A percentile compares a stretch with the other conserved stretches of the same genome.
These are phyloP conservation scores for Malassezia arunalokei DNA, from an alignment of 1,284 basidiomycete species.

Conservation along the genomic window DNA sequence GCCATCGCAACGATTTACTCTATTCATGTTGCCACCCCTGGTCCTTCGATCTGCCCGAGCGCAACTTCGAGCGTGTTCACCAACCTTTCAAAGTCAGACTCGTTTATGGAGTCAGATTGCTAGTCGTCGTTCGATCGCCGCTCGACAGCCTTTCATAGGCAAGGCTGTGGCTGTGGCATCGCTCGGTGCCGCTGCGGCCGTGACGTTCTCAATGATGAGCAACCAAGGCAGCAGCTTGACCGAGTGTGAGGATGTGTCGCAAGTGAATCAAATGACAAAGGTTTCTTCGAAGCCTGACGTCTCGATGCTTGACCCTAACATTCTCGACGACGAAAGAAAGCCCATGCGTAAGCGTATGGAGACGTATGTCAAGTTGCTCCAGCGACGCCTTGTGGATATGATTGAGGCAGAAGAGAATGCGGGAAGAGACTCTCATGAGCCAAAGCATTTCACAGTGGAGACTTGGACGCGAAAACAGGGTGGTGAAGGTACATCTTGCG, in stretches of 20 bases:
- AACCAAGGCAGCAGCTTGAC: background rate
- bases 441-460: constrained; percentile 65
- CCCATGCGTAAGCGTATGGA: constrained; percentile 60
- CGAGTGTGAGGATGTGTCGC: background rate
- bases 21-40: no score
- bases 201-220: constrained; percentile 2
- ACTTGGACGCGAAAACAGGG: constrained; percentile 72
- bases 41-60: no score
- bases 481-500: constrained; percentile 75
- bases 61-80: no score
- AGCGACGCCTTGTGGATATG: constrained; percentile 66
- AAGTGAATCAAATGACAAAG: background rate
- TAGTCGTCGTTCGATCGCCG: no score
- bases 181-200: background rate
- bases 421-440: constrained; percentile 30
- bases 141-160: background rate
- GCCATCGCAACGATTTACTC: no score
- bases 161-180: constrained; percentile 1
- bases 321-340: constrained; percentile 24
- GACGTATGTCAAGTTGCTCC: constrained; percentile 65
- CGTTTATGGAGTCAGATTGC: no score
- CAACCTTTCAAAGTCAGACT: no score
- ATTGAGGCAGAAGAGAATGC: constrained; percentile 65
- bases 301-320: constrained; percentile 24
- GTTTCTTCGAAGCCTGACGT: constrained; percentile 25